Base-by-base conservation (phyloP, 805 yeast genomes). In the Hanseniaspora guilliermondii region DNA sequence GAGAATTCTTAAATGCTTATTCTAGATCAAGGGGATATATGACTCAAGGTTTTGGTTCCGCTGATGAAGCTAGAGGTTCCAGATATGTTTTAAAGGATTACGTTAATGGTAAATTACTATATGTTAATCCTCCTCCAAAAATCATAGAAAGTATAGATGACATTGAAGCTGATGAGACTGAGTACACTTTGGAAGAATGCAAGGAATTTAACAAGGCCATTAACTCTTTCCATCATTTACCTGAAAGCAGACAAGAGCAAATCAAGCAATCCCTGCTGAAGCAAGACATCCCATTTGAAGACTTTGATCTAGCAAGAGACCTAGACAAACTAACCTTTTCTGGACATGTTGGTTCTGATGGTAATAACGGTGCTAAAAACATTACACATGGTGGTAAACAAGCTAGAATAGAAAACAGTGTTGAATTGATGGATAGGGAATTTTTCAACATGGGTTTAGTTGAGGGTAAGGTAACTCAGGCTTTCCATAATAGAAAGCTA, bases 21-120 rank as follows among this genome's bases (percentile, higher is more conserved):
- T 97, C 97, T 6, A 78, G 94, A 70, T 93, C 97, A 3, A 80
- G 98, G 70, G 98, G 99, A 62, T 93, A 80, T 67, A 89, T 87
- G 94, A 85, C 96, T 0, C 97, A 94, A 68, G 95, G 95, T 64
- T 89, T 86, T 65, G 97, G 97, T 64, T 80, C 87, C 60, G 97
- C 98, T 2, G 99, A 93, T 73, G 94, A 88, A 67, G 81, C 95
- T 42, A 78, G 98, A 68, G 96, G 98, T 14, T 82, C 96, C 41
- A 77, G 99, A 67, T 85, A 86, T 61, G 79, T 93, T 53, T 75
- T 93, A 65, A 93, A 93, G 69, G 99, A 93, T 68, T 93, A 88
- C 62, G 97, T 94, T 27, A 86, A 79, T 67, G 98, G 97, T 59
- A 89, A 87, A 67, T 72, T 93, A 56, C 72, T 87, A 47, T 89